Conservation (phyloP, 1,139 yeast genomes). For the Magnusiomyces suaveolens region DNA sequence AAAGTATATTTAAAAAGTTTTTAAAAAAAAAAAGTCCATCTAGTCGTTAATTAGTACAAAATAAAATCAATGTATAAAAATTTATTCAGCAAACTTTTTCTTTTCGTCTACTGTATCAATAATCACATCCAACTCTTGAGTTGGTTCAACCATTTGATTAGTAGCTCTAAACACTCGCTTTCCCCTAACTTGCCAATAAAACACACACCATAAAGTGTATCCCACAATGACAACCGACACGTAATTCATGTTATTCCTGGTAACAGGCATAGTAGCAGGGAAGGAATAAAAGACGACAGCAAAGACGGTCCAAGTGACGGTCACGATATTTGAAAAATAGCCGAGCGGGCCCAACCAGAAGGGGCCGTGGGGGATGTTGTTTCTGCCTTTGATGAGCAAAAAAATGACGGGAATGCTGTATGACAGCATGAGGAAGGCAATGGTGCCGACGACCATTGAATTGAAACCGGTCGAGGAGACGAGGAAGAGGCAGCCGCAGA, state of each 20-base stretch:
- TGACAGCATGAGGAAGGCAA: constrained; percentile 42
- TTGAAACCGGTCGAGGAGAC: constrained; percentile 50
- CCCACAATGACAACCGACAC: constrained; percentile 43
- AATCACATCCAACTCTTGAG: no score
- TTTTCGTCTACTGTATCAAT: no score
- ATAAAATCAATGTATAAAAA: no score
- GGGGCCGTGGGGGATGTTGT: constrained; percentile 57
- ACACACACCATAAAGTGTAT: background rate
- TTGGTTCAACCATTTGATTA: no score
- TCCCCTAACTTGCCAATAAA: constrained; percentile 3
- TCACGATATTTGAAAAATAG: constrained; percentile 44
- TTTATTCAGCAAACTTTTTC: no score
- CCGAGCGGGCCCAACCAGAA: constrained; percentile 61
- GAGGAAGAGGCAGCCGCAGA: constrained; percentile 44
- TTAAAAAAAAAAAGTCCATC: no score
- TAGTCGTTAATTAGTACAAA: no score
- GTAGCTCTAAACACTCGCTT: background rate
- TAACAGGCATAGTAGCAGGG: constrained; percentile 64
- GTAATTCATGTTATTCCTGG: constrained; percentile 61
- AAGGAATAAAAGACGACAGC: constrained; percentile 56
- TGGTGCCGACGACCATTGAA: constrained; percentile 48
- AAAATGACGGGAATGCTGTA: constrained; percentile 45
- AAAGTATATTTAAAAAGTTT: no score
- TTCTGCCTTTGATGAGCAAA: constrained; percentile 48
- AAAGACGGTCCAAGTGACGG: constrained; percentile 55